Percentiles rank a stretch among this genome's conserved stretches.
These are phyloP conservation scores for Colletotrichum phormii DNA, from an alignment of 2,329 filamentous ascomycete species.

Conservation along the genomic window DNA sequence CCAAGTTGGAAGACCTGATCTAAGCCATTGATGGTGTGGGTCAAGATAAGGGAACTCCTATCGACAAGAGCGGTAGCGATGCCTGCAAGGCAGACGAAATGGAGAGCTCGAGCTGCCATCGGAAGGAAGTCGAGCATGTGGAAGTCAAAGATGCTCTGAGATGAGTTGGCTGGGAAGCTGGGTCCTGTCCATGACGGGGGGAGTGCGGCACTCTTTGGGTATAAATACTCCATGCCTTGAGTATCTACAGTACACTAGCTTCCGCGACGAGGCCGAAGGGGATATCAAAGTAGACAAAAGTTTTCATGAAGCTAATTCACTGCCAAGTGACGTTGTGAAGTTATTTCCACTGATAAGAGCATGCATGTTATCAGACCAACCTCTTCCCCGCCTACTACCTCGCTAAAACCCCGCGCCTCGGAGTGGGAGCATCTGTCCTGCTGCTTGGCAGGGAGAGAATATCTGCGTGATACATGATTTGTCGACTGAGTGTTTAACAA, in stretches of 20 bases:
- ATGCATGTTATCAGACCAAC: not conserved
- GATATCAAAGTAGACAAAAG: not conserved
- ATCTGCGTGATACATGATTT: not conserved
- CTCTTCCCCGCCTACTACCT: not conserved
- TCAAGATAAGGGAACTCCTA: not conserved
- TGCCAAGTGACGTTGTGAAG: not conserved
- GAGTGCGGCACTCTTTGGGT: not conserved
- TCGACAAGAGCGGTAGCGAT: not conserved
- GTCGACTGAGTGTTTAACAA: not conserved
- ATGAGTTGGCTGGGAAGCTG: not conserved
- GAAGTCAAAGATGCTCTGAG: not conserved
- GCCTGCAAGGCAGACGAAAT: not conserved
- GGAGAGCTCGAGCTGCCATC: not conserved
- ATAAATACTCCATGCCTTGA: not conserved
- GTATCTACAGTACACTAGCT: not conserved
- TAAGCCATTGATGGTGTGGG: not conserved
- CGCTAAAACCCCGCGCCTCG: not conserved
- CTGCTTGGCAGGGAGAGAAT: not conserved
- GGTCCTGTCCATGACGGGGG: too few relatives aligned
- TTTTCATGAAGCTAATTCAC: not conserved
- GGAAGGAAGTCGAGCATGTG: not conserved
- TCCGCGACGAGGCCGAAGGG: rapidly evolving
- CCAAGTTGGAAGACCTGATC: not conserved
- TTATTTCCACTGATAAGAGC: not conserved
- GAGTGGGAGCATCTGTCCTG: not conserved